Conservation (phyloP, 352 stramenopile genomes). For the Phytopythium oedochilum region DNA sequence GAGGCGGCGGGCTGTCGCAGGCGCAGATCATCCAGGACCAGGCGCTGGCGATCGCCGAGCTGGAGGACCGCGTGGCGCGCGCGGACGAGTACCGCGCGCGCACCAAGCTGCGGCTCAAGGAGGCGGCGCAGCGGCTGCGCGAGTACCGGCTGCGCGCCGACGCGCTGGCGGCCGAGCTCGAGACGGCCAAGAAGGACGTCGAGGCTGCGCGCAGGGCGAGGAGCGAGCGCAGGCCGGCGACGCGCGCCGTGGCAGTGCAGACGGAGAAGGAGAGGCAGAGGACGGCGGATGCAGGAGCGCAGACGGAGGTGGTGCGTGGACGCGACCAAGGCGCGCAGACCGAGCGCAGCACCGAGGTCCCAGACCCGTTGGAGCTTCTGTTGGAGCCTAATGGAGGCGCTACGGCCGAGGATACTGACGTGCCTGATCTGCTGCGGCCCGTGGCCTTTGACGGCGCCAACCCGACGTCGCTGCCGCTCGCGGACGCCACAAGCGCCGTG, state of each 20-base stretch:
- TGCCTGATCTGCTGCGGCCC: neutral
- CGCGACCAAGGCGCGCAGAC: conserved; percentile 12
- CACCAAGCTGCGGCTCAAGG: conserved; percentile 66
- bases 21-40: conserved; percentile 68
- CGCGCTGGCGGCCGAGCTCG: conserved; percentile 28
- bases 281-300: conserved; percentile 9
- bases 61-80: conserved; percentile 30
- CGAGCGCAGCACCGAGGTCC: neutral
- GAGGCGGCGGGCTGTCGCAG: conserved; percentile 33
- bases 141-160: conserved; percentile 63
- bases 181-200: conserved; percentile 11
- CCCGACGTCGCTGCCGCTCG: neutral
- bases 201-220: conserved; percentile 17
- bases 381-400: no score
- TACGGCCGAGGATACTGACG: no score
- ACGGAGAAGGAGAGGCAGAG: neutral
- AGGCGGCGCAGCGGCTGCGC: conserved; percentile 45
- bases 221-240: neutral
- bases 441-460: neutral
- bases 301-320: conserved; percentile 17
- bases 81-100: conserved; percentile 45
- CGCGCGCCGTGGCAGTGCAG: conserved; percentile 9
- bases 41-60: conserved; percentile 43
- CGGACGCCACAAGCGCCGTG: conserved; percentile 18
- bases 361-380: neutral